phyloP scores from a whole-genome alignment of 176 grass and related monocot species.

The Musa beccarii region DNA sequence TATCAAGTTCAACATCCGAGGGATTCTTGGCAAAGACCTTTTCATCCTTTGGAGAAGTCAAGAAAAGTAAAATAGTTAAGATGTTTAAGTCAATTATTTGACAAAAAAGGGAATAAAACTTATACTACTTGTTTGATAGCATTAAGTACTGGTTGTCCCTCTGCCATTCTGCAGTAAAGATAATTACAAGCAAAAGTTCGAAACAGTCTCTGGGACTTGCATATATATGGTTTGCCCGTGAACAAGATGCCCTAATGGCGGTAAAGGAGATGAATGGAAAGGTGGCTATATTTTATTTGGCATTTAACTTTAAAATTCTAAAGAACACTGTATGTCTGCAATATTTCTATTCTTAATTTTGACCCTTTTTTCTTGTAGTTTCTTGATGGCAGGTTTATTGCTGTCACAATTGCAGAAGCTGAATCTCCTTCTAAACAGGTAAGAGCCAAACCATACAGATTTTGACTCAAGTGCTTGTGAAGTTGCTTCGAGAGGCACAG shows the following conservation, averaged over 20 bases:
- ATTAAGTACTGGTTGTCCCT: too few species aligned
- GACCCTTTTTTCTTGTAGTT: conserved; percentile 1
- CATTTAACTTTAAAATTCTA: too few species aligned
- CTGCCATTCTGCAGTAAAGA: neutral
- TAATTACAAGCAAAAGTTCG: conserved; percentile 1
- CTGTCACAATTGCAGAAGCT: conserved; percentile 3
- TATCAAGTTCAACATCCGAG: conserved; percentile 6
- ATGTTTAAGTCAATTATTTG: neutral
- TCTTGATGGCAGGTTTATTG: conserved; percentile 9
- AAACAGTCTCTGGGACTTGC: conserved; percentile 11
- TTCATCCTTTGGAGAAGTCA: conserved; percentile 12
- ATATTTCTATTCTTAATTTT: neutral
- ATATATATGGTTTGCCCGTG: conserved; percentile 10
- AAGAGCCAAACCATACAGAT: conserved; percentile 13
- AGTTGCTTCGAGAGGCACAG: too few species aligned
- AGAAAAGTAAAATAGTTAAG: neutral
- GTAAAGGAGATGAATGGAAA: conserved; percentile 11
- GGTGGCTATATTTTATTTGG: neutral
- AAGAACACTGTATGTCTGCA: neutral
- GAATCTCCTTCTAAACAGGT: conserved; percentile 12
- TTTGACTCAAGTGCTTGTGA: neutral
- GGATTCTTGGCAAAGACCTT: conserved; percentile 12
- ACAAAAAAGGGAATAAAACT: too few species aligned
- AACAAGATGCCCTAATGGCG: neutral
- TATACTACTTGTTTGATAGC: too few species aligned